phyloP scores from a whole-genome alignment of 1,284 basidiomycete genomes.

The Ustilago vetiveriae region DNA sequence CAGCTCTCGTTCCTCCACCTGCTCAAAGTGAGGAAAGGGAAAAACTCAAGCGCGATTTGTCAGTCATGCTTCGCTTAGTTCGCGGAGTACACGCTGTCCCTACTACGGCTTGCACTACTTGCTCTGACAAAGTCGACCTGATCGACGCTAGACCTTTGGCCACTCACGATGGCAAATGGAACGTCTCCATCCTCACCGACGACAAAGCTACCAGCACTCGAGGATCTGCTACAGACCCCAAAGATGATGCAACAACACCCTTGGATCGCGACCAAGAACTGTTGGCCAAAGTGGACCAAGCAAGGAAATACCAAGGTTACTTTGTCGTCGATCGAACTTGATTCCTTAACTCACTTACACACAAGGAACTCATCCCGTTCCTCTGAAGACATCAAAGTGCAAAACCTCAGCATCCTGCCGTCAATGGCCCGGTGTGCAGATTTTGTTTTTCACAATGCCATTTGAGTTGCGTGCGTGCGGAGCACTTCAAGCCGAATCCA shows the following conservation, averaged over 20 bases:
- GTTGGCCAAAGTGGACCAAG: neutral
- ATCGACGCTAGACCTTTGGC: slow-evolving; percentile 19
- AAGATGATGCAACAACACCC: neutral
- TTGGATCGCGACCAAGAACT: slow-evolving; percentile 13
- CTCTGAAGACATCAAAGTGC: neutral
- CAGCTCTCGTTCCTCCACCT: slow-evolving; percentile 30
- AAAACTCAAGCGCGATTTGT: slow-evolving; percentile 17
- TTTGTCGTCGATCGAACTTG: slow-evolving; percentile 37
- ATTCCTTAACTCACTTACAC: neutral
- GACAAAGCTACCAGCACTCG: too few species aligned
- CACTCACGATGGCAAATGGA: slow-evolving; percentile 9
- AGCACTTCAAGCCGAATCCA: too few species aligned
- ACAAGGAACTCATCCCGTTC: neutral
- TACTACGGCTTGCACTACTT: too few species aligned
- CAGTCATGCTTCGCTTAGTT: slow-evolving; percentile 28
- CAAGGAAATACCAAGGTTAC: slow-evolving; percentile 13
- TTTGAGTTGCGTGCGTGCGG: too few species aligned
- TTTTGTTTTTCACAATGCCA: too few species aligned
- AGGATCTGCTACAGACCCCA: too few species aligned
- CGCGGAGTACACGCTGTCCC: neutral
- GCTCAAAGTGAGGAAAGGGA: neutral
- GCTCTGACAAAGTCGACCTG: neutral
- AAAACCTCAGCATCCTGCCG: too few species aligned
- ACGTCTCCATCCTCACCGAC: neutral
- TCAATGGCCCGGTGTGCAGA: too few species aligned